A percentile compares a stretch with the other conserved stretches of the same genome.
Evolutionary conservation across 305 asterid genomes (phyloP).

Genomic region (Fraxinus ornus): DNA sequence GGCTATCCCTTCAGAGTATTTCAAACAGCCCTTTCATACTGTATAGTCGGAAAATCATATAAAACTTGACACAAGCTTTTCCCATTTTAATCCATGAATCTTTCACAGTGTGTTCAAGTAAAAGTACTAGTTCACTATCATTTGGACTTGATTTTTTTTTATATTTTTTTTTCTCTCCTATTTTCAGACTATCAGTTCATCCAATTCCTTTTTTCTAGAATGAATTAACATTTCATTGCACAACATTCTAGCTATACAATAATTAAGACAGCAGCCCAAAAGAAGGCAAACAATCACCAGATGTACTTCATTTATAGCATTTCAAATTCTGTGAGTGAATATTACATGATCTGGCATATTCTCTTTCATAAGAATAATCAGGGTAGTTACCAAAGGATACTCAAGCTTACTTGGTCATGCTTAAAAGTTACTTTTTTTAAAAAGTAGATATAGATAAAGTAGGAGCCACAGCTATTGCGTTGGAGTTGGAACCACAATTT

Average conservation of each 20-base stretch:
- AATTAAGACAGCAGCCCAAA: not conserved
- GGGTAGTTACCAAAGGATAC: not conserved
- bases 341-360: not conserved
- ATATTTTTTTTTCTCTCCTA: no score
- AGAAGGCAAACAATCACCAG: not conserved
- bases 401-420: not conserved
- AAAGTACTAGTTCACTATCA: not conserved
- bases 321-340: not conserved
- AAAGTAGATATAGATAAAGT: not conserved
- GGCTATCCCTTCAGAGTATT: not conserved
- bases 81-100: not conserved
- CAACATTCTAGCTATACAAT: not conserved
- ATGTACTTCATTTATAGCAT: not conserved
- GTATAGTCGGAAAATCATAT: not conserved
- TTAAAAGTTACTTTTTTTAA: not conserved
- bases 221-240: not conserved
- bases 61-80: not conserved
- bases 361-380: not conserved
- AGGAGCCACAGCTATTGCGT: not conserved
- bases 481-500: not conserved
- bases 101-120: not conserved
- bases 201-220: not conserved
- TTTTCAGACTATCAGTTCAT: not conserved
- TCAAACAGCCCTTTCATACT: not conserved
- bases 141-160: not conserved